These are phyloP conservation scores for Choiromyces venosus DNA, from an alignment of 495 filamentous ascomycete genomes.

Conservation along the genomic window DNA sequence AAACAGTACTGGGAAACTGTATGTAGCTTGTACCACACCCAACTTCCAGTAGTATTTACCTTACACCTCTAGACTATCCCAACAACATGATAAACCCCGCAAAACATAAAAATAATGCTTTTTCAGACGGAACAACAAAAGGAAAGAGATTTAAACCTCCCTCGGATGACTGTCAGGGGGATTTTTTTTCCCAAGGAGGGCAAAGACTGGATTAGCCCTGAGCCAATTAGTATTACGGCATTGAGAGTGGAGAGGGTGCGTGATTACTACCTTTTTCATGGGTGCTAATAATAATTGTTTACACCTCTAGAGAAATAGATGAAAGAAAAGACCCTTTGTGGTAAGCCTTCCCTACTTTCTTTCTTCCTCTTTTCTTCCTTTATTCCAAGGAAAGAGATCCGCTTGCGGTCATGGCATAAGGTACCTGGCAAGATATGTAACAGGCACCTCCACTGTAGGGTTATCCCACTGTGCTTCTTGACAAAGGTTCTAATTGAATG, in stretches of 20 bases:
- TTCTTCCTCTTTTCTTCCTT: background rate
- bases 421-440: background rate
- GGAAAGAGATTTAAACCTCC: background rate
- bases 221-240: background rate
- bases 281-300: background rate
- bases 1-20: too few relatives aligned
- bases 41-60: background rate
- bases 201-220: background rate
- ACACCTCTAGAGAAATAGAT: background rate
- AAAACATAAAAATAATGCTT: background rate
- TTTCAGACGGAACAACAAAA: background rate
- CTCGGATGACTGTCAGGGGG: background rate
- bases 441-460: background rate
- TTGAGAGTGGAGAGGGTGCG: background rate
- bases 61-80: background rate
- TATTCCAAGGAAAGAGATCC: background rate
- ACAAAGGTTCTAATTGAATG: background rate
- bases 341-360: background rate
- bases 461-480: background rate
- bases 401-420: background rate
- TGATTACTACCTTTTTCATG: background rate
- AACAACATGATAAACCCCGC: background rate
- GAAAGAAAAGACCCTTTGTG: background rate
- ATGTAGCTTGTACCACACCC: background rate
- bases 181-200: too few relatives aligned